Evolutionary conservation across 2,329 filamentous ascomycete species (phyloP).

Genomic region (Epichloe coenophiala): DNA sequence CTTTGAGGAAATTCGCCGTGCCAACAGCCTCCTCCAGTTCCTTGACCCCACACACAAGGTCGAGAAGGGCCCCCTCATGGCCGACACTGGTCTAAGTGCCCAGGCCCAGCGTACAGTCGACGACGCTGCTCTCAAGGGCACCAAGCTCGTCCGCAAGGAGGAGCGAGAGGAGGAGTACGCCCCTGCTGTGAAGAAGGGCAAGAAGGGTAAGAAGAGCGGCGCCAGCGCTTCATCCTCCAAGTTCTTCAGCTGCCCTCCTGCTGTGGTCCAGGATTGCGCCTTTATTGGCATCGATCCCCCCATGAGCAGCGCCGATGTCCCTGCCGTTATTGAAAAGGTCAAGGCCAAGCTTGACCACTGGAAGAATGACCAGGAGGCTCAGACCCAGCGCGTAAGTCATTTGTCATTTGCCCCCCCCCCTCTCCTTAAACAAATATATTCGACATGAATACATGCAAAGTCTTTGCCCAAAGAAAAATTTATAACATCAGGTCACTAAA

Average conservation of each 20-base stretch:
- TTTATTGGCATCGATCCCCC: slow-evolving; percentile 85
- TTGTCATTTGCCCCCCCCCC: background rate
- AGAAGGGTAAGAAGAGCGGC: slow-evolving; percentile 59
- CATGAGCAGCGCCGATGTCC: slow-evolving; percentile 71
- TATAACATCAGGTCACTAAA: background rate
- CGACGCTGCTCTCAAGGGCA: slow-evolving; percentile 72
- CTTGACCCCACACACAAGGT: slow-evolving; percentile 64
- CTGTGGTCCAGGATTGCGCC: slow-evolving; percentile 80
- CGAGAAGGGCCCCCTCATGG: slow-evolving; percentile 53
- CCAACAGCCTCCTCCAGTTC: slow-evolving; percentile 77
- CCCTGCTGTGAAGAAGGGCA: slow-evolving; percentile 69
- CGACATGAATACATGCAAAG: too few species aligned
- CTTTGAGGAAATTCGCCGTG: slow-evolving; percentile 80
- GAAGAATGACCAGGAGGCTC: slow-evolving; percentile 78
- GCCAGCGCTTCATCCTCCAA: slow-evolving; percentile 35
- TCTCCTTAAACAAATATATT: too few species aligned
- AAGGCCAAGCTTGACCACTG: slow-evolving; percentile 83
- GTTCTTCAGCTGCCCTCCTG: slow-evolving; percentile 72
- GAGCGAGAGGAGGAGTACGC: slow-evolving; percentile 81
- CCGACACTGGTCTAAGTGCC: slow-evolving; percentile 62
- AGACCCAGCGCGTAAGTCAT: slow-evolving; percentile 79
- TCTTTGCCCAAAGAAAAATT: background rate
- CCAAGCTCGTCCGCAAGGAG: slow-evolving; percentile 72
- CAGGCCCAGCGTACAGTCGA: slow-evolving; percentile 74
- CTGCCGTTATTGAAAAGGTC: slow-evolving; percentile 71